These are phyloP conservation scores for Dactylellina drechsleri DNA, from an alignment of 2,329 filamentous ascomycete species.

Conservation along the genomic window DNA sequence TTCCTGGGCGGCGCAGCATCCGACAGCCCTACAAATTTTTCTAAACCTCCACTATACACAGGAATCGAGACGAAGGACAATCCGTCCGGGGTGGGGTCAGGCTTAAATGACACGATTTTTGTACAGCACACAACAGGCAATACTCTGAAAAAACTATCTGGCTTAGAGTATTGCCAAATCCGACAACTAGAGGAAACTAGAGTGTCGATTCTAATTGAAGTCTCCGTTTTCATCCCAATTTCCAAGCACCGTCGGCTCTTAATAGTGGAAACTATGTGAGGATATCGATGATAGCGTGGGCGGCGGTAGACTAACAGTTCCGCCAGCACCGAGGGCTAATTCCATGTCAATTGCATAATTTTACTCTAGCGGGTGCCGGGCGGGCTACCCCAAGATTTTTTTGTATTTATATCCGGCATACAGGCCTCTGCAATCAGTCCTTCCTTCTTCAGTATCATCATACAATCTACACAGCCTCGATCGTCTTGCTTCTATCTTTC, in stretches of 20 bases:
- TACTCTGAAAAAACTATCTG: not conserved
- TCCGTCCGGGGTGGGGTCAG: not conserved
- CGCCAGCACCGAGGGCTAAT: too few species aligned
- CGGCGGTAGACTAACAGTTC: too few species aligned
- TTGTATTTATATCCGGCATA: not conserved
- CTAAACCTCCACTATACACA: not conserved
- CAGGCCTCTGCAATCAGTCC: not conserved
- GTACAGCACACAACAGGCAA: not conserved
- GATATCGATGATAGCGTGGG: too few species aligned
- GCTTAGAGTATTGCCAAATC: slow-evolving; percentile 1
- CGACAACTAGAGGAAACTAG: not conserved
- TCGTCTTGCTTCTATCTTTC: not conserved
- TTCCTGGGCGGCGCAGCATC: too few species aligned
- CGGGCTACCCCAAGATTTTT: too few species aligned
- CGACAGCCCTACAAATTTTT: not conserved
- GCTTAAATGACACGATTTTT: not conserved
- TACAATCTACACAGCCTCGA: not conserved
- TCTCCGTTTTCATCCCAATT: slow-evolving; percentile 1
- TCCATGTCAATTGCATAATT: too few species aligned
- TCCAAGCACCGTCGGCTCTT: slow-evolving; percentile 9
- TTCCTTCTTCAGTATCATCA: slow-evolving; percentile 9
- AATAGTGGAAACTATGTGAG: not conserved
- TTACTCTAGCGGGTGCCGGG: too few species aligned
- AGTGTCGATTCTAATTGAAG: not conserved
- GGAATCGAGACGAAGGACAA: not conserved